phyloP scores from a whole-genome alignment of 345 rosid genomes.

The Bruguiera parviflora region DNA sequence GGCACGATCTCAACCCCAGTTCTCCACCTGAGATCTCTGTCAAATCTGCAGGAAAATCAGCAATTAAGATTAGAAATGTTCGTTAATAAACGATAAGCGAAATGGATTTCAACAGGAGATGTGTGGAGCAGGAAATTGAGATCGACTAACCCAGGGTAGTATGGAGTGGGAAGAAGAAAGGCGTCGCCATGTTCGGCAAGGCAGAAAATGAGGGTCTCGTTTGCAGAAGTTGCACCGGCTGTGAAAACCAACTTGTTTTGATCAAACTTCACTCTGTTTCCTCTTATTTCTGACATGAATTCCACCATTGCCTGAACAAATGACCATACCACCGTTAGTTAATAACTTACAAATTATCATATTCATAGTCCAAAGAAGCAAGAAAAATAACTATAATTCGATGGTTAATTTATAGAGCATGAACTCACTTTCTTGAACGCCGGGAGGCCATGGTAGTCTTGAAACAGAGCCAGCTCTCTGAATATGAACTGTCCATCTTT shows the following conservation, averaged over 20 bases:
- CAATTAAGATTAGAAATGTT: slow-evolving; percentile 21
- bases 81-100: slow-evolving; percentile 6
- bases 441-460: slow-evolving; percentile 76
- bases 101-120: slow-evolving; percentile 25
- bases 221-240: slow-evolving; percentile 87
- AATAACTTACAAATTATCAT: too few species aligned
- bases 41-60: slow-evolving; percentile 36
- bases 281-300: slow-evolving; percentile 78
- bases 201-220: slow-evolving; percentile 75
- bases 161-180: slow-evolving; percentile 74
- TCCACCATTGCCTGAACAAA: slow-evolving; percentile 62
- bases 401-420: too few species aligned
- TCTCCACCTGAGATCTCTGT: slow-evolving; percentile 59
- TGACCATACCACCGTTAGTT: background rate
- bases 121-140: slow-evolving; percentile 6
- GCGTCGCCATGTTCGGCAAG: slow-evolving; percentile 76
- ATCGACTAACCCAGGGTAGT: slow-evolving; percentile 63
- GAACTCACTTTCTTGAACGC: slow-evolving; percentile 58
- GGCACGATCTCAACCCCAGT: slow-evolving; percentile 48
- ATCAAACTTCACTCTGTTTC: slow-evolving; percentile 60
- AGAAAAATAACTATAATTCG: background rate
- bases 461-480: slow-evolving; percentile 78
- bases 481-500: slow-evolving; percentile 61
- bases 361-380: too few species aligned
- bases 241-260: slow-evolving; percentile 58